These are phyloP conservation scores for Pittosporum tobira DNA, from an alignment of 129 eudicot species.

Conservation along the genomic window DNA sequence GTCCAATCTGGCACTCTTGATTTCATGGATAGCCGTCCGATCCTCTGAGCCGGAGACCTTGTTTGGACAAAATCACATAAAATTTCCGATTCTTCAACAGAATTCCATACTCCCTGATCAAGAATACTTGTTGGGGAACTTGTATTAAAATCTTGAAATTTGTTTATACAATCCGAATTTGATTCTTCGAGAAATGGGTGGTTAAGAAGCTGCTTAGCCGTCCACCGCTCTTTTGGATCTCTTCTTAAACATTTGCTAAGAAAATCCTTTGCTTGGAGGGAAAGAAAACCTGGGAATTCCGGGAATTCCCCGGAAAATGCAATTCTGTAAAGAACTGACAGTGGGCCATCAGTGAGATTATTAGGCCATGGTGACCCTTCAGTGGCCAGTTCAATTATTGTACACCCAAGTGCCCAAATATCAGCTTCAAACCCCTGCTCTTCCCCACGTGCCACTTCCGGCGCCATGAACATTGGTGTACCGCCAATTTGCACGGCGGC, in stretches of 20 bases:
- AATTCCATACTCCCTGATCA: conserved; percentile 59
- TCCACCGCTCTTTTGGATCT: conserved; percentile 56
- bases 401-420: conserved; percentile 80
- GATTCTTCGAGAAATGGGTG: conserved; percentile 50
- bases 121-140: conserved; percentile 70
- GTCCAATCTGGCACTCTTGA: conserved; percentile 26
- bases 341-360: conserved; percentile 15
- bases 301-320: conserved; percentile 56
- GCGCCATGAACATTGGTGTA: conserved; percentile 78
- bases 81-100: conserved; percentile 25
- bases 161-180: background rate
- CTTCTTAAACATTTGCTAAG: conserved; percentile 40
- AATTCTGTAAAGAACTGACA: conserved; percentile 42
- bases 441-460: conserved; percentile 72
- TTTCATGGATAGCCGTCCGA: conserved; percentile 28
- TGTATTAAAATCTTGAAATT: conserved; percentile 15
- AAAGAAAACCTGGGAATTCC: conserved; percentile 35
- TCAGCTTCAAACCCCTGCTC: conserved; percentile 69
- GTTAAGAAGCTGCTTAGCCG: conserved; percentile 39
- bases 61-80: background rate
- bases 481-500: conserved; percentile 28
- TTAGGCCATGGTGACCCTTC: conserved; percentile 52
- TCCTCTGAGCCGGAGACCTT: conserved; percentile 26
- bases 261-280: conserved; percentile 49
- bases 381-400: conserved; percentile 63